Conservation (phyloP, 371 early-diverging fungal genomes). For the Rhizopus sp. region DNA sequence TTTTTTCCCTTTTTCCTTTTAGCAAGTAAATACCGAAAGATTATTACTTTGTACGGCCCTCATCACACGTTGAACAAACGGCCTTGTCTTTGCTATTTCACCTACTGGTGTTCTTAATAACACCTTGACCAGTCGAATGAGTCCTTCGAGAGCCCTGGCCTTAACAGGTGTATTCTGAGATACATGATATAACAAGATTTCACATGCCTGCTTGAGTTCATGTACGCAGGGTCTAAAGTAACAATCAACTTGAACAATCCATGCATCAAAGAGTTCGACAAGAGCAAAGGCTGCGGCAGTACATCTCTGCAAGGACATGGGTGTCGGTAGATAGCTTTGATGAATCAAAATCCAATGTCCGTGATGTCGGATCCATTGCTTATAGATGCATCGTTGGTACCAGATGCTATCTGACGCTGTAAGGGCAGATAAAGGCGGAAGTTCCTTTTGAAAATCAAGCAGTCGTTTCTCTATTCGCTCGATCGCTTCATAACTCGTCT, state of each 20-base stretch:
- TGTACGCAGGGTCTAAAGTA: slow-evolving; percentile 53
- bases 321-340: slow-evolving; percentile 47
- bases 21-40: neutral
- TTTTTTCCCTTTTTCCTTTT: too few relatives aligned
- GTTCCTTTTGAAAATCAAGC: slow-evolving; percentile 22
- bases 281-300: slow-evolving; percentile 46
- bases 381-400: slow-evolving; percentile 37
- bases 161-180: slow-evolving; percentile 28
- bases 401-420: slow-evolving; percentile 16
- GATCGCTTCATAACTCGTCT: slow-evolving; percentile 37
- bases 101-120: slow-evolving; percentile 42
- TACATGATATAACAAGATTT: slow-evolving; percentile 43
- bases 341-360: slow-evolving; percentile 53
- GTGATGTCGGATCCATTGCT: slow-evolving; percentile 43
- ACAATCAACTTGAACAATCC: slow-evolving; percentile 42
- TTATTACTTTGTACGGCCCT: slow-evolving; percentile 17
- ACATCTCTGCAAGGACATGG: slow-evolving; percentile 41
- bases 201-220: slow-evolving; percentile 50
- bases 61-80: slow-evolving; percentile 42
- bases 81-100: slow-evolving; percentile 47
- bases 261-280: slow-evolving; percentile 41
- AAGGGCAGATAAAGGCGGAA: slow-evolving; percentile 12
- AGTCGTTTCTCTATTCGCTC: slow-evolving; percentile 41
- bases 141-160: slow-evolving; percentile 29
- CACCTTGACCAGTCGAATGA: slow-evolving; percentile 27